Evolutionary conservation across 768 basidiomycete species (phyloP).

Genomic region (Rhizopogon vulgaris): DNA sequence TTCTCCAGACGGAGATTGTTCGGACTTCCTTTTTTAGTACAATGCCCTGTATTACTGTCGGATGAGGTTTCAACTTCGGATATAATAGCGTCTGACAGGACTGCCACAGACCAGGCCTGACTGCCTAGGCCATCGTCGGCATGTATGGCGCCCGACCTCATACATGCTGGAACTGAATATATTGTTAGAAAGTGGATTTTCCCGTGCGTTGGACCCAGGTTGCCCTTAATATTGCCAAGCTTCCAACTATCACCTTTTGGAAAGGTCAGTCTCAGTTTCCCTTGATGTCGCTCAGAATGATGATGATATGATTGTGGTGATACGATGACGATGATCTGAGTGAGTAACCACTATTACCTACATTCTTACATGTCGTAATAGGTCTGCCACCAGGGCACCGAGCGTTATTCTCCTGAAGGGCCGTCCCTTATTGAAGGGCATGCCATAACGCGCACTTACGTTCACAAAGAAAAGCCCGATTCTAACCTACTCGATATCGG

Average conservation of each 20-base stretch:
- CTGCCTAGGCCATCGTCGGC: background rate
- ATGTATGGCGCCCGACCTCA: background rate
- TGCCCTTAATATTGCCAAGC: background rate
- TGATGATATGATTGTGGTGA: background rate
- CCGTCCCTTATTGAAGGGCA: too few species aligned
- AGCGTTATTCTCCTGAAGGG: too few species aligned
- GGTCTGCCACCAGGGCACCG: too few species aligned
- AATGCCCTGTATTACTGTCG: background rate
- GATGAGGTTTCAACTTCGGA: background rate
- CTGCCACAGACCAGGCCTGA: too few species aligned
- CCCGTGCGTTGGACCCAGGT: background rate
- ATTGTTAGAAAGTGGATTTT: background rate
- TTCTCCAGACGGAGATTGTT: constrained; percentile 2
- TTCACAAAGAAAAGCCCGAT: background rate
- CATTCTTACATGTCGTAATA: too few species aligned
- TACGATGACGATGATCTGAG: too few species aligned
- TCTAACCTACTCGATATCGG: too few species aligned
- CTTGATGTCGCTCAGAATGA: background rate
- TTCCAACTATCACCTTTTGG: background rate
- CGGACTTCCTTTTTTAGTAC: background rate
- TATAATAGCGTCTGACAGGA: background rate
- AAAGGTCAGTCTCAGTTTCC: background rate
- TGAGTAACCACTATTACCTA: too few species aligned
- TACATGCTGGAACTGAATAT: background rate
- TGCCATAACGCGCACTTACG: too few species aligned